A percentile compares a stretch with the other conserved stretches of the same genome.
These are phyloP conservation scores for Pseudogymnoascus sp. DNA, from an alignment of 2,329 filamentous ascomycete species.

Conservation along the genomic window DNA sequence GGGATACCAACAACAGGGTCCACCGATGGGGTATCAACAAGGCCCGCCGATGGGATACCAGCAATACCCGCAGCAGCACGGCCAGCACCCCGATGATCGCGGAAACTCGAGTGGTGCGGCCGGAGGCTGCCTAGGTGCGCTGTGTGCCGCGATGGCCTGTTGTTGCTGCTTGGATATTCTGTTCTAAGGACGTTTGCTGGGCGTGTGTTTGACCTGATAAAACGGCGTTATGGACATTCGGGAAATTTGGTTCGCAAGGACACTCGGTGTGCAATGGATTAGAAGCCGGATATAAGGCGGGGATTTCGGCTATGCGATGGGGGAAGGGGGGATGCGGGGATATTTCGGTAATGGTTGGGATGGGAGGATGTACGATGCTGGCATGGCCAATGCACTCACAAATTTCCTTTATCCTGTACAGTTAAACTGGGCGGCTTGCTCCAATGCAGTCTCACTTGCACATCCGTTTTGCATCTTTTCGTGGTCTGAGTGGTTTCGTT, in stretches of 20 bases:
- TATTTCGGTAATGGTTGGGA: background rate
- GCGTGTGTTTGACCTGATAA: background rate
- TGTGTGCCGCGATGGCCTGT: slow-evolving; percentile 40
- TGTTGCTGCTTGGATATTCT: slow-evolving; percentile 46
- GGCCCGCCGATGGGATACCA: slow-evolving; percentile 15
- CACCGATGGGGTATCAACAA: slow-evolving; percentile 13
- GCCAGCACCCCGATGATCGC: slow-evolving; percentile 22
- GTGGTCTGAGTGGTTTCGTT: background rate
- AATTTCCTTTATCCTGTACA: background rate
- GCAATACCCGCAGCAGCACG: slow-evolving; percentile 21
- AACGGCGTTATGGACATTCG: background rate
- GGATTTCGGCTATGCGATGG: background rate
- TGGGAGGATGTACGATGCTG: background rate
- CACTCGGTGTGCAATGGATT: background rate
- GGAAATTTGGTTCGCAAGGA: background rate
- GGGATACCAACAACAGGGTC: slow-evolving; percentile 15
- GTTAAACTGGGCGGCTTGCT: background rate
- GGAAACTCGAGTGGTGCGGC: slow-evolving; percentile 30
- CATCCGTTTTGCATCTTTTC: background rate
- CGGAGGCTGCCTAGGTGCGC: slow-evolving; percentile 35
- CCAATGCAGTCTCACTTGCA: background rate
- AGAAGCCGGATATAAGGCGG: background rate
- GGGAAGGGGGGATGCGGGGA: background rate
- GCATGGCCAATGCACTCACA: background rate
- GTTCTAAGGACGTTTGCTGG: slow-evolving; percentile 30